Conservation (phyloP, 352 stramenopile genomes). For the Bremia lactucae region DNA sequence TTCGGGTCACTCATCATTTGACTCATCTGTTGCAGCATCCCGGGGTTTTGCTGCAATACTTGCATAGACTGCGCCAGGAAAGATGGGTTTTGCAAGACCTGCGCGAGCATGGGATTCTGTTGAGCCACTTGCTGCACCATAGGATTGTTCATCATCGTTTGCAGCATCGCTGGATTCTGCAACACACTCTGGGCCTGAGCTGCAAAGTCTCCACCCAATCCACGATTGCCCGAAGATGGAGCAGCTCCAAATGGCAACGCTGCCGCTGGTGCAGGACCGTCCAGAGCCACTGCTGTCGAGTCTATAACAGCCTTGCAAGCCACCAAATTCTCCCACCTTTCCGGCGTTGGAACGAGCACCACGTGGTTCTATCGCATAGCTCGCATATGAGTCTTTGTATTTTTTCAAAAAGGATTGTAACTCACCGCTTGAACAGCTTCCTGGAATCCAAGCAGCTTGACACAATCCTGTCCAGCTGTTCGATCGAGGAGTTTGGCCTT, state of each 20-base stretch:
- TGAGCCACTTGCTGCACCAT: slow-evolving; percentile 77
- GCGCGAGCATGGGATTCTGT: slow-evolving; percentile 65
- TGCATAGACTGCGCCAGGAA: slow-evolving; percentile 58
- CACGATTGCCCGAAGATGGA: slow-evolving; percentile 10
- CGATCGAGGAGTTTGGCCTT: slow-evolving; percentile 53
- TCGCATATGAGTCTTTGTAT: not conserved
- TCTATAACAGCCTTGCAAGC: slow-evolving; percentile 60
- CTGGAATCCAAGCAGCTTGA: slow-evolving; percentile 60
- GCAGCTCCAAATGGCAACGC: slow-evolving; percentile 9
- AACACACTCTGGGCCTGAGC: slow-evolving; percentile 53
- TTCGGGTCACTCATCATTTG: slow-evolving; percentile 76
- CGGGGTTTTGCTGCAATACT: slow-evolving; percentile 61
- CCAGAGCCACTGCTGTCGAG: slow-evolving; percentile 15
- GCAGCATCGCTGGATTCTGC: slow-evolving; percentile 64
- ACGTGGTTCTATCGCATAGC: slow-evolving; percentile 50
- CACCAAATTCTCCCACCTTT: slow-evolving; percentile 66
- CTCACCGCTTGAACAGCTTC: slow-evolving; percentile 53
- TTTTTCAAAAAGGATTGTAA: not conserved
- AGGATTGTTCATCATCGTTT: slow-evolving; percentile 53
- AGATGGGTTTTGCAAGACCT: slow-evolving; percentile 66
- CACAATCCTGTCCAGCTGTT: slow-evolving; percentile 40
- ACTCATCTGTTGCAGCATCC: slow-evolving; percentile 71
- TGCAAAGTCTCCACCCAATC: slow-evolving; percentile 28
- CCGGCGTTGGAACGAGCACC: slow-evolving; percentile 56
- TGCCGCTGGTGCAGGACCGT: not conserved